Conservation (phyloP, 1,284 basidiomycete genomes). For the Paramarasmius palmivorus region DNA sequence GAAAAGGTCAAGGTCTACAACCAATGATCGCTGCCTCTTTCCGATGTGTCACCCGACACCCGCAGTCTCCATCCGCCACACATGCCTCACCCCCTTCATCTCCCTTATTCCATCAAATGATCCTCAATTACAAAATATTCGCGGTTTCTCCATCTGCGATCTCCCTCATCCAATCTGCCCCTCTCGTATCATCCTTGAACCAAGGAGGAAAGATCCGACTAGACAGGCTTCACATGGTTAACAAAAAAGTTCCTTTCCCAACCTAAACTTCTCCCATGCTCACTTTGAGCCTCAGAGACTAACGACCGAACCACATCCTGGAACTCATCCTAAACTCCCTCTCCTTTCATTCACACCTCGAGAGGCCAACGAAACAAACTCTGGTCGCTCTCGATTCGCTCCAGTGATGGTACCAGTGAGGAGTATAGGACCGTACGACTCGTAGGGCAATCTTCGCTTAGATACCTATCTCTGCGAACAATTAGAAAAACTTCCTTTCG, state of each 20-base stretch:
- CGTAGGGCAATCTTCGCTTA: too few species aligned
- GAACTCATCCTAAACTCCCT: too few species aligned
- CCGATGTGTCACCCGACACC: conserved; percentile 57
- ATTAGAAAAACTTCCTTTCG: too few species aligned
- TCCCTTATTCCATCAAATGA: conserved; percentile 31
- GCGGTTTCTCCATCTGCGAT: conserved; percentile 52
- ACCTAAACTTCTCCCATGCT: not conserved
- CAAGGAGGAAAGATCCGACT: conserved; percentile 36
- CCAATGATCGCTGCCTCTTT: conserved; percentile 79
- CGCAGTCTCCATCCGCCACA: conserved; percentile 71
- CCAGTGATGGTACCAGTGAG: too few species aligned
- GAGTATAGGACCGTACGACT: too few species aligned
- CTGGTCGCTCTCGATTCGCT: too few species aligned
- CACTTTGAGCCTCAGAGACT: too few species aligned
- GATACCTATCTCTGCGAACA: too few species aligned
- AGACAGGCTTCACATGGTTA: conserved; percentile 73
- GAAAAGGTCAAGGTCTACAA: conserved; percentile 59
- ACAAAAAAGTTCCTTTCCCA: conserved; percentile 57
- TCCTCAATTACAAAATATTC: conserved; percentile 63
- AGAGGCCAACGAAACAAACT: too few species aligned
- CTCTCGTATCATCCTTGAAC: too few species aligned
- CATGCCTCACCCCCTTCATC: conserved; percentile 52
- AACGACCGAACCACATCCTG: too few species aligned
- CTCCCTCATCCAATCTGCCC: not conserved
- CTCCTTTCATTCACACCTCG: too few species aligned